A percentile compares a stretch with the other conserved stretches of the same genome.
Evolutionary conservation across 2,329 filamentous ascomycete species (phyloP).

Genomic region (Talaromyces verruculosus): DNA sequence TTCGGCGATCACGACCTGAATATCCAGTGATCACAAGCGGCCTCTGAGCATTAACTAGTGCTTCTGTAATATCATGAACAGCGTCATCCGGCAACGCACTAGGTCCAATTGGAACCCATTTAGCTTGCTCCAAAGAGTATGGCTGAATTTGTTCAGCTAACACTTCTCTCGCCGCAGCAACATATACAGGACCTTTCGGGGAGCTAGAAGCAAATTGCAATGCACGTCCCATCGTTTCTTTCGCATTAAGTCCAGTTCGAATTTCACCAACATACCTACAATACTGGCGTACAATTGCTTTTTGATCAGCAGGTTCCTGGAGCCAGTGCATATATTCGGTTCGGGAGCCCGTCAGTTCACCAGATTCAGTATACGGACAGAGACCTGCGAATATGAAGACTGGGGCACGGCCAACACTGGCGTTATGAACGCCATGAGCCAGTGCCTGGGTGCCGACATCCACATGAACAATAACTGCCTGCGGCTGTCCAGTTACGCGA

Average conservation of each 20-base stretch:
- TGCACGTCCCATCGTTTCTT: conserved; percentile 79
- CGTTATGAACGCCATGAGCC: conserved; percentile 67
- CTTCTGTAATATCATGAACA: conserved; percentile 26
- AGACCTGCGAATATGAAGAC: conserved; percentile 70
- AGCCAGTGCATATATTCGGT: conserved; percentile 81
- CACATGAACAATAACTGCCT: conserved; percentile 66
- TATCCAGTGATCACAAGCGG: background rate
- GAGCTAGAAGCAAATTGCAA: conserved; percentile 72
- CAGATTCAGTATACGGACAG: conserved; percentile 69
- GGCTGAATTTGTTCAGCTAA: conserved; percentile 75
- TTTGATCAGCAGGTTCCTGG: conserved; percentile 74
- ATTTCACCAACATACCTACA: conserved; percentile 76
- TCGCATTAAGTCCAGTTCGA: conserved; percentile 74
- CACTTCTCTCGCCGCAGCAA: conserved; percentile 71
- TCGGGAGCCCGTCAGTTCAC: conserved; percentile 67
- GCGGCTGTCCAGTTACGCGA: conserved; percentile 61
- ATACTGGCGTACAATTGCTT: conserved; percentile 72
- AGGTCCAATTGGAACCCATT: conserved; percentile 68
- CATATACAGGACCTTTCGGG: conserved; percentile 72
- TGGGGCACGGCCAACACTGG: conserved; percentile 66
- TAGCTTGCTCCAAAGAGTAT: conserved; percentile 62
- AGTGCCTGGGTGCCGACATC: conserved; percentile 76
- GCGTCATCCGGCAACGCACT: conserved; percentile 54
- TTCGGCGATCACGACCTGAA: background rate
- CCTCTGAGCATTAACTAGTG: background rate